phyloP scores from a whole-genome alignment of 352 stramenopile species.

The Aphanomyces invadans region DNA sequence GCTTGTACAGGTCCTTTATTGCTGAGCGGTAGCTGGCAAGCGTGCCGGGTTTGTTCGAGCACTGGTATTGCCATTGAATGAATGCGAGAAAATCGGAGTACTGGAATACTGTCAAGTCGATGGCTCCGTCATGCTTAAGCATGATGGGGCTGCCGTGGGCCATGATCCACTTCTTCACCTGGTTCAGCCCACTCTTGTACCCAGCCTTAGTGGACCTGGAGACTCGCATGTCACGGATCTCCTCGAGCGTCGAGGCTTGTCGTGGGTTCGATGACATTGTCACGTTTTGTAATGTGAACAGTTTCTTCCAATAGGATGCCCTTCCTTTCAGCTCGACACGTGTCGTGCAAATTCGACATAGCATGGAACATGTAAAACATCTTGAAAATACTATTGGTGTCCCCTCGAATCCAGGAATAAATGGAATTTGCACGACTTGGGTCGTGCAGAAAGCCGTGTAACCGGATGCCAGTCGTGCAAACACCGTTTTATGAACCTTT shows the following conservation, averaged over 20 bases:
- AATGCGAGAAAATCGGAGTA: neutral
- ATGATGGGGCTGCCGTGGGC: slow-evolving; percentile 2
- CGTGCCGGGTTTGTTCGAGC: neutral
- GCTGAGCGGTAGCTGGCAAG: slow-evolving; percentile 7
- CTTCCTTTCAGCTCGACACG: neutral
- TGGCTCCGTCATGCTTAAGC: neutral
- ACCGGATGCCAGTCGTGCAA: neutral
- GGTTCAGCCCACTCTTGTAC: slow-evolving; percentile 1
- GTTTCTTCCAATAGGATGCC: neutral
- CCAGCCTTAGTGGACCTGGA: slow-evolving; percentile 5
- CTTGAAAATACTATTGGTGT: neutral
- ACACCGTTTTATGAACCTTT: slow-evolving; percentile 13
- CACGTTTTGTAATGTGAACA: neutral
- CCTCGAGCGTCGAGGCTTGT: neutral
- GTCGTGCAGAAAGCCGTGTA: neutral
- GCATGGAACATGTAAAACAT: neutral
- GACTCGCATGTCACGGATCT: neutral
- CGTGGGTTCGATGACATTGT: neutral
- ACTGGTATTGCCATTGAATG: neutral
- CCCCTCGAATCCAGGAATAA: neutral
- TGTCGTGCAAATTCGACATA: slow-evolving; percentile 5
- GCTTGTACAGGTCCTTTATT: slow-evolving; percentile 5
- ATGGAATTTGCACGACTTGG: neutral
- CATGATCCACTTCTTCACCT: slow-evolving; percentile 5
- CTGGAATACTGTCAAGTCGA: neutral